These are phyloP conservation scores for Pythium pyrilobum DNA, from an alignment of 352 stramenopile species.

Conservation along the genomic window DNA sequence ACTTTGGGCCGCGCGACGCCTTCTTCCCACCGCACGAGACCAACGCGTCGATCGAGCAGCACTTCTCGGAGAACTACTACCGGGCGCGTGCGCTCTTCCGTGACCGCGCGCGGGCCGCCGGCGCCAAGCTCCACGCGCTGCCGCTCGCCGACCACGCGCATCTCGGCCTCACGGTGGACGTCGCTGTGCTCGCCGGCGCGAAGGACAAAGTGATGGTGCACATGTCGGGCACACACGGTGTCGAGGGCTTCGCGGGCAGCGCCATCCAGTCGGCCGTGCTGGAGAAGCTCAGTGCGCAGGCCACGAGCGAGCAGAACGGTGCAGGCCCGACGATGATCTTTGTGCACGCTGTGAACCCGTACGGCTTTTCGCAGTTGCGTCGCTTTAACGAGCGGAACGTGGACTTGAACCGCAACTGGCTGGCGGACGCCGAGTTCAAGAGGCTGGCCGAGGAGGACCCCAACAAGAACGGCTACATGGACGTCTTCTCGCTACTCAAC, in stretches of 20 bases:
- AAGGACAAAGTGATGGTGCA: slow-evolving; percentile 59
- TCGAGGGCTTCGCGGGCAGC: slow-evolving; percentile 82
- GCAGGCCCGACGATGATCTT: slow-evolving; percentile 79
- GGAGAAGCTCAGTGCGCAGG: slow-evolving; percentile 12
- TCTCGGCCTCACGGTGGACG: slow-evolving; percentile 61
- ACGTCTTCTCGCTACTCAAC: slow-evolving; percentile 71
- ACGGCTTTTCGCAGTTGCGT: slow-evolving; percentile 83
- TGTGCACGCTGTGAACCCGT: slow-evolving; percentile 91
- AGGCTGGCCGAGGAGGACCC: slow-evolving; percentile 43
- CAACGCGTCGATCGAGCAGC: slow-evolving; percentile 30
- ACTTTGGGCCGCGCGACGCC: slow-evolving; percentile 46
- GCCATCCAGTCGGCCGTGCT: slow-evolving; percentile 66
- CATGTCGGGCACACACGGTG: slow-evolving; percentile 76
- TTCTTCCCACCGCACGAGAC: slow-evolving; percentile 17
- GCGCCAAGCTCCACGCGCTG: slow-evolving; percentile 40
- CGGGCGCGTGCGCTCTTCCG: slow-evolving; percentile 58
- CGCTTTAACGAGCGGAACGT: slow-evolving; percentile 93
- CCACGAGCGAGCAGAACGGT: background rate
- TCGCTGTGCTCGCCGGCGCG: slow-evolving; percentile 47
- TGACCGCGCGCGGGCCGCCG: slow-evolving; percentile 23
- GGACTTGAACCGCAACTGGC: slow-evolving; percentile 92
- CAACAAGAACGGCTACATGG: slow-evolving; percentile 75
- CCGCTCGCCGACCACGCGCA: slow-evolving; percentile 32
- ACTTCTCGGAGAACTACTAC: slow-evolving; percentile 66
- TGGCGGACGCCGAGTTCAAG: slow-evolving; percentile 50